Evolutionary conservation across 2,329 filamentous ascomycete species (phyloP).

Genomic region (Neopestalotiopsis clavispora): DNA sequence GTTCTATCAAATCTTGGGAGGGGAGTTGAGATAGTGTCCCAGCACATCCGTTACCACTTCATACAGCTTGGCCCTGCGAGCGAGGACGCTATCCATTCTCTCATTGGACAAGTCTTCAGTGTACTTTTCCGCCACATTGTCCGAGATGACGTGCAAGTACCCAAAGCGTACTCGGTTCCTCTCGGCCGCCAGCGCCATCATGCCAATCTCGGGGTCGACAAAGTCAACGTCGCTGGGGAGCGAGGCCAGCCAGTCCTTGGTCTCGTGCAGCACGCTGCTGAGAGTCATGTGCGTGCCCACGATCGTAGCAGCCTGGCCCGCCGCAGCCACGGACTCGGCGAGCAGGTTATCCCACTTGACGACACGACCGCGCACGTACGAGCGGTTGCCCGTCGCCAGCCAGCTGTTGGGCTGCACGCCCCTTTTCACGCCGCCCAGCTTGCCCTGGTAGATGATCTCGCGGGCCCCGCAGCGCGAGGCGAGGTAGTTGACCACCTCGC

Average conservation of each 20-base stretch:
- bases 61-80: constrained; percentile 15
- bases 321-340: constrained; percentile 11
- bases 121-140: constrained; percentile 22
- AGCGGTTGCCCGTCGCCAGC: constrained; percentile 19
- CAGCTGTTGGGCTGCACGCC: constrained; percentile 19
- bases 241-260: constrained; percentile 19
- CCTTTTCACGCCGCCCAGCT: constrained; percentile 20
- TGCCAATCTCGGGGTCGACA: constrained; percentile 23
- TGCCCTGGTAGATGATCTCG: constrained; percentile 22
- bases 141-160: constrained; percentile 23
- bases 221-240: constrained; percentile 19
- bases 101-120: constrained; percentile 23
- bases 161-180: constrained; percentile 16
- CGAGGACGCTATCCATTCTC: constrained; percentile 19
- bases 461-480: constrained; percentile 9
- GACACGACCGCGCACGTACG: constrained; percentile 16
- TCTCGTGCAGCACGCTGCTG: constrained; percentile 22
- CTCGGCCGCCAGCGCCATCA: constrained; percentile 22
- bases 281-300: constrained; percentile 18
- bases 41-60: constrained; percentile 20
- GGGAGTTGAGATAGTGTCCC: constrained; percentile 16
- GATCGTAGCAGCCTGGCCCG: constrained; percentile 8
- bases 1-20: background rate
- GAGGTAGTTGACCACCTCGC: constrained; percentile 21
- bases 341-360: constrained; percentile 19